A percentile compares a stretch with the other conserved stretches of the same genome.
These are phyloP conservation scores for Earliella scabrosa DNA, from an alignment of 1,284 basidiomycete species.

Conservation along the genomic window DNA sequence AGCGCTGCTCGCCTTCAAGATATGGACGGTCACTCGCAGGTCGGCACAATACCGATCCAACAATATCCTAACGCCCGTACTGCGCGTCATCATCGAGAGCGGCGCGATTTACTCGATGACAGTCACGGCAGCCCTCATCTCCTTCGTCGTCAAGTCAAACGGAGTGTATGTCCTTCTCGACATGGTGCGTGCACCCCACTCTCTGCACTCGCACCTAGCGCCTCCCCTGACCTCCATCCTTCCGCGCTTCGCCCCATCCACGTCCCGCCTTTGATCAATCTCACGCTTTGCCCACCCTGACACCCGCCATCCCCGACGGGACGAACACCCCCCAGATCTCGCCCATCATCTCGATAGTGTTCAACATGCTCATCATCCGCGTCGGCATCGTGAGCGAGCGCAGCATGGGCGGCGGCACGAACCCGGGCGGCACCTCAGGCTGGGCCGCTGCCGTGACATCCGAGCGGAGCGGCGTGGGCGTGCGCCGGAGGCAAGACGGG, in stretches of 20 bases:
- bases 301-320: no score
- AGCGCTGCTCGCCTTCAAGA: constrained; percentile 33
- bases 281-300: background rate
- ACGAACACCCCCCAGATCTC: constrained; percentile 26
- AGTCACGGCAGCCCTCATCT: constrained; percentile 36
- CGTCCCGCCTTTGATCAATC: background rate
- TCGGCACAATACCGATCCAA: constrained; percentile 23
- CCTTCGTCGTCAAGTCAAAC: constrained; percentile 34
- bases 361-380: constrained; percentile 36
- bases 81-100: constrained; percentile 39
- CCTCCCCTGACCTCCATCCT: background rate
- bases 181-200: constrained; percentile 27
- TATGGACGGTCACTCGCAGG: constrained; percentile 31
- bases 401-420: constrained; percentile 1
- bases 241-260: background rate
- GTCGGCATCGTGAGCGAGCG: constrained; percentile 24
- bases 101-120: constrained; percentile 38
- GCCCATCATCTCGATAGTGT: constrained; percentile 37
- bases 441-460: constrained; percentile 6
- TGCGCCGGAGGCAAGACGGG: constrained; percentile 11
- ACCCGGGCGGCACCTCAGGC: constrained; percentile 1
- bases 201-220: background rate
- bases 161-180: constrained; percentile 41
- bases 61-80: constrained; percentile 30
- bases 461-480: background rate